These are phyloP conservation scores for Astraeus odoratus DNA, from an alignment of 768 basidiomycete genomes.

Conservation along the genomic window DNA sequence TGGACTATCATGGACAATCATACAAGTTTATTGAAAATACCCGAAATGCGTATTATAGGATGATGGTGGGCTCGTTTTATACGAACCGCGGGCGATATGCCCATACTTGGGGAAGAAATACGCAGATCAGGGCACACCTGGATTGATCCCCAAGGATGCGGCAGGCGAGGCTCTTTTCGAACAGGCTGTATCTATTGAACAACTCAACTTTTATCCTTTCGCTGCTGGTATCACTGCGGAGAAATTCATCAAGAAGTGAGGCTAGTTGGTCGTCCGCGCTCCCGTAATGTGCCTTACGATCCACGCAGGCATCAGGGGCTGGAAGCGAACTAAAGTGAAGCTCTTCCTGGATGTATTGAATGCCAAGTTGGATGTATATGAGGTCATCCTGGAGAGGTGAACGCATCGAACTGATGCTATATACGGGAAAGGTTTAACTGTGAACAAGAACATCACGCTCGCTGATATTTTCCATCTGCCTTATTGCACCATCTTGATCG, in stretches of 20 bases:
- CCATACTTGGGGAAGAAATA: constrained; percentile 27
- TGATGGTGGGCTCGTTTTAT: constrained; percentile 41
- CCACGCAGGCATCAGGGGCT: constrained; percentile 7
- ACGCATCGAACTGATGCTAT: constrained; percentile 43
- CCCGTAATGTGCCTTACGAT: background rate
- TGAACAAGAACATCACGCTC: constrained; percentile 32
- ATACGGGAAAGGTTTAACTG: background rate
- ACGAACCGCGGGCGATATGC: constrained; percentile 23
- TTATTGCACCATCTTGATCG: constrained; percentile 24
- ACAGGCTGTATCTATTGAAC: constrained; percentile 17
- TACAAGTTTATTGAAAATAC: too few species aligned
- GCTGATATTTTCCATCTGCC: constrained; percentile 43
- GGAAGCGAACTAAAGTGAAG: constrained; percentile 16
- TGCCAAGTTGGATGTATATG: constrained; percentile 43
- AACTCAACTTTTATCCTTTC: constrained; percentile 41
- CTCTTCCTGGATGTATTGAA: constrained; percentile 21
- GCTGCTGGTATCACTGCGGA: constrained; percentile 39
- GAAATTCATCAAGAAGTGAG: constrained; percentile 45
- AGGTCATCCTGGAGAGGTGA: constrained; percentile 45
- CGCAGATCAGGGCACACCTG: constrained; percentile 13
- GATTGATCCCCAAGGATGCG: constrained; percentile 14
- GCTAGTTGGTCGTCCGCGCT: constrained; percentile 2
- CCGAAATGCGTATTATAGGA: constrained; percentile 24
- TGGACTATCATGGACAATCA: background rate
- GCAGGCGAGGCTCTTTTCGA: constrained; percentile 14